phyloP scores from a whole-genome alignment of 768 basidiomycete species.

The Collybiopsis confluens region DNA sequence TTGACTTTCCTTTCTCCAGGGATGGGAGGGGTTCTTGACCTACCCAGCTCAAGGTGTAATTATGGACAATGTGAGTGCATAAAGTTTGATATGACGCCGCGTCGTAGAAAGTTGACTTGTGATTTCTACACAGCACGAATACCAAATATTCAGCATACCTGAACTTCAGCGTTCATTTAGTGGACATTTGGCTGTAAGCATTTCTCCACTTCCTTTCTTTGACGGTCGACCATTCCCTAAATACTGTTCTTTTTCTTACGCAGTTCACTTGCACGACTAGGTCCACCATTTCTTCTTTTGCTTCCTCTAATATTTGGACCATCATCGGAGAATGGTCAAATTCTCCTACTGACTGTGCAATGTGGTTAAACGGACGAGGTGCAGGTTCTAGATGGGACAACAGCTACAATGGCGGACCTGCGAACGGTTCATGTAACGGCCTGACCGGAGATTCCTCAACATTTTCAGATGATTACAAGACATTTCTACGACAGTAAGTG shows the following conservation, averaged over 20 bases:
- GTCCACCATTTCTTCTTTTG: slow-evolving; percentile 39
- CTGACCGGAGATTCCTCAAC: slow-evolving; percentile 55
- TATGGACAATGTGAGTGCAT: slow-evolving; percentile 56
- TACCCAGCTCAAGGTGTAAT: slow-evolving; percentile 53
- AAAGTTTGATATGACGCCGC: too few species aligned
- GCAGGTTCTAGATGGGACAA: slow-evolving; percentile 65
- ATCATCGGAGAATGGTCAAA: slow-evolving; percentile 80
- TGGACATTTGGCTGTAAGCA: slow-evolving; percentile 51
- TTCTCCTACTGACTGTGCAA: slow-evolving; percentile 69
- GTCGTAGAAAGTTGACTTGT: slow-evolving; percentile 2
- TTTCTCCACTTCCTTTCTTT: neutral
- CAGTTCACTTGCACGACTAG: slow-evolving; percentile 55
- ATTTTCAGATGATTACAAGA: slow-evolving; percentile 62
- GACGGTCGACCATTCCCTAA: neutral
- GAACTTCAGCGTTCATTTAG: slow-evolving; percentile 51
- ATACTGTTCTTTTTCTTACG: neutral
- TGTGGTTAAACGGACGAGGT: slow-evolving; percentile 76
- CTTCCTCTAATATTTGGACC: slow-evolving; percentile 62
- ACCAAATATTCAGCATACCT: slow-evolving; percentile 64
- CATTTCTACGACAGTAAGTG: slow-evolving; percentile 55
- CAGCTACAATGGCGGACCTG: slow-evolving; percentile 23
- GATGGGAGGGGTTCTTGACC: slow-evolving; percentile 58
- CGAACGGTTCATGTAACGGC: slow-evolving; percentile 57
- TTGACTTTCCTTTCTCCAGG: slow-evolving; percentile 32
- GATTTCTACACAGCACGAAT: slow-evolving; percentile 48